These are phyloP conservation scores for Neofusicoccum laricinum DNA, from an alignment of 2,329 filamentous ascomycete genomes.

Conservation along the genomic window DNA sequence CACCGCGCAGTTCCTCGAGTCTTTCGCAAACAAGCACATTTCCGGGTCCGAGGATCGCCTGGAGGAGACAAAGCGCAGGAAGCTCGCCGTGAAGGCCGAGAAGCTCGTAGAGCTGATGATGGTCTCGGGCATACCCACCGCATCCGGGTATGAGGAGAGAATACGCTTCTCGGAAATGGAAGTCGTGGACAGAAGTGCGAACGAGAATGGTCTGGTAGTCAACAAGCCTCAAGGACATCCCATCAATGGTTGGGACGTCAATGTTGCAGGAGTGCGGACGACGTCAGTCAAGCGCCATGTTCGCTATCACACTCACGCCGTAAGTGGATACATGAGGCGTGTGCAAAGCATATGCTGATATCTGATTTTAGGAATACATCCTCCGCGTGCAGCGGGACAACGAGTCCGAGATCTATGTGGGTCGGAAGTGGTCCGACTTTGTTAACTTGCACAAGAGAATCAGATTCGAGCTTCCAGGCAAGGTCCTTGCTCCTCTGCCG, in stretches of 20 bases:
- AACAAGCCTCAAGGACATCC: constrained; percentile 88
- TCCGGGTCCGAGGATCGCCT: constrained; percentile 94
- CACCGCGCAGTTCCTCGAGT: constrained; percentile 76
- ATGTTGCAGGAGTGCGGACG: constrained; percentile 84
- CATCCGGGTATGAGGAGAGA: constrained; percentile 94
- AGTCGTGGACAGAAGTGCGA: constrained; percentile 88
- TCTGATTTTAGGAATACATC: constrained; percentile 70
- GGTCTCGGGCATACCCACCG: constrained; percentile 94
- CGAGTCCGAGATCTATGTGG: constrained; percentile 74
- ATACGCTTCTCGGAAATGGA: constrained; percentile 97
- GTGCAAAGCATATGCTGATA: background rate
- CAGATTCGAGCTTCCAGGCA: constrained; percentile 83
- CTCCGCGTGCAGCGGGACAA: constrained; percentile 78
- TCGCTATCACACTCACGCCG: constrained; percentile 85
- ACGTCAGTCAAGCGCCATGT: constrained; percentile 81
- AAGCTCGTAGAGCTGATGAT: constrained; percentile 99
- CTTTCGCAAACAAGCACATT: constrained; percentile 94
- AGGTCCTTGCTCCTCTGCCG: constrained; percentile 80
- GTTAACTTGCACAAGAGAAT: constrained; percentile 73
- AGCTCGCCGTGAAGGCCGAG: constrained; percentile 86
- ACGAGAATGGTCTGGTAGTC: constrained; percentile 82
- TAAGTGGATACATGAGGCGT: constrained; percentile 45
- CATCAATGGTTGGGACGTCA: constrained; percentile 96
- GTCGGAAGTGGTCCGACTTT: constrained; percentile 87
- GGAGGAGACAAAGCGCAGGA: constrained; percentile 92